A percentile compares a stretch with the other conserved stretches of the same genome.
Conservation (phyloP, 148 eudicot species). For the Suaeda aralocaspica region DNA sequence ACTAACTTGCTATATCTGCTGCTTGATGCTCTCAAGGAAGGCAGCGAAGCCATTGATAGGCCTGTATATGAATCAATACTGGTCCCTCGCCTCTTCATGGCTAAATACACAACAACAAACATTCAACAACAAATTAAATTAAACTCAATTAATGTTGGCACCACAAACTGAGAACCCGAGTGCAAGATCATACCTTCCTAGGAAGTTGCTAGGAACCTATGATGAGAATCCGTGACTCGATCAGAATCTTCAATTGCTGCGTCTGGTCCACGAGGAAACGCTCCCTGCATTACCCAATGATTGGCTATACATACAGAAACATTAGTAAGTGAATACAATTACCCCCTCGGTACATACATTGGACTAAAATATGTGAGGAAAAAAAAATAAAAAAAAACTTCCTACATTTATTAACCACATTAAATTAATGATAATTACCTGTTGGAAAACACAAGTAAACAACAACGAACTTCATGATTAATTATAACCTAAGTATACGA, state of each 20-base stretch:
- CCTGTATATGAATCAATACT: constrained; percentile 44
- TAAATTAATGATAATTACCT: too few species aligned
- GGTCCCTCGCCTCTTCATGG: constrained; percentile 46
- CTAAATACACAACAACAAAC: constrained; percentile 23
- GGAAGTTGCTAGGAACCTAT: constrained; percentile 39
- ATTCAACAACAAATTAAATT: too few species aligned
- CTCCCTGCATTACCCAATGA: constrained; percentile 65
- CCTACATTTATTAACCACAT: too few species aligned
- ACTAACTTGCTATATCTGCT: constrained; percentile 42
- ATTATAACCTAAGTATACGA: too few species aligned
- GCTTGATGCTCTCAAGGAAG: constrained; percentile 50
- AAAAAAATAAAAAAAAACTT: too few species aligned
- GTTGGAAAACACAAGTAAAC: background rate
- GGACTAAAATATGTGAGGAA: too few species aligned
- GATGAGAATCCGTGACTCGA: constrained; percentile 37
- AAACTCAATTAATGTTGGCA: too few species aligned
- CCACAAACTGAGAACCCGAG: too few species aligned
- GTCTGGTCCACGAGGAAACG: constrained; percentile 33
- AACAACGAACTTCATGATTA: background rate
- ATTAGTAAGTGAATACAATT: too few species aligned
- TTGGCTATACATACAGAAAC: constrained; percentile 25
- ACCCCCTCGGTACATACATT: too few species aligned
- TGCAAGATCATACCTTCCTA: constrained; percentile 39
- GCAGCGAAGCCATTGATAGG: constrained; percentile 69
- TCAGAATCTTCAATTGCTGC: constrained; percentile 25